phyloP scores from a whole-genome alignment of 495 filamentous ascomycete species.

The Pseudotulostoma volvatum region DNA sequence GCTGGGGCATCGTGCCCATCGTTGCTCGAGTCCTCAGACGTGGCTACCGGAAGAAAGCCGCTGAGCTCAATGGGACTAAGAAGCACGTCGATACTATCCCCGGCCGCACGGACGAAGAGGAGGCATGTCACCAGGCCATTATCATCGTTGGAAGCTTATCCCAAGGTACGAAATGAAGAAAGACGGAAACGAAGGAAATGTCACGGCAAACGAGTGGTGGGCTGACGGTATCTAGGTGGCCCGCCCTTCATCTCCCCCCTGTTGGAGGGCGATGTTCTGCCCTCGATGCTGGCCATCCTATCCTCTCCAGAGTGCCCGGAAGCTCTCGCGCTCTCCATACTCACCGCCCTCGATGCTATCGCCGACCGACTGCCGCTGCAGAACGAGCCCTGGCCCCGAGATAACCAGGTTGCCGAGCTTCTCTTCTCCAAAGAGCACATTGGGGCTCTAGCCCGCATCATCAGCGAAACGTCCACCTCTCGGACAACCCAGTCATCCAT shows the following conservation, averaged over 20 bases:
- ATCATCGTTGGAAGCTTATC: conserved; percentile 71
- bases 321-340: conserved; percentile 49
- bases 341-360: conserved; percentile 59
- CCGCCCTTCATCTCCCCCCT: conserved; percentile 62
- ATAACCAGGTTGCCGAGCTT: conserved; percentile 39
- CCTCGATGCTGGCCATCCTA: conserved; percentile 48
- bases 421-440: conserved; percentile 48
- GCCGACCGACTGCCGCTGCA: conserved; percentile 45
- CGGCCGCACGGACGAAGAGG: conserved; percentile 35
- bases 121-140: conserved; percentile 59
- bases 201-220: not conserved
- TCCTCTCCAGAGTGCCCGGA: conserved; percentile 47
- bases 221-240: conserved; percentile 41
- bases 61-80: conserved; percentile 19
- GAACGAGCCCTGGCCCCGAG: conserved; percentile 24
- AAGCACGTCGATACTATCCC: conserved; percentile 8
- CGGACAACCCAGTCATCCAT: conserved; percentile 46
- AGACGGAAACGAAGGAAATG: not conserved
- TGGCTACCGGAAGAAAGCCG: conserved; percentile 20
- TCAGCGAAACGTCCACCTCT: conserved; percentile 39
- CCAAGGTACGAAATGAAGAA: conserved; percentile 40
- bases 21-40: conserved; percentile 44
- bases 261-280: conserved; percentile 45
- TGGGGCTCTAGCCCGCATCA: conserved; percentile 41
- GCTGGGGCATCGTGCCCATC: conserved; percentile 48